These are phyloP conservation scores for Penicillium mononematosum DNA, from an alignment of 495 filamentous ascomycete genomes.

Conservation along the genomic window DNA sequence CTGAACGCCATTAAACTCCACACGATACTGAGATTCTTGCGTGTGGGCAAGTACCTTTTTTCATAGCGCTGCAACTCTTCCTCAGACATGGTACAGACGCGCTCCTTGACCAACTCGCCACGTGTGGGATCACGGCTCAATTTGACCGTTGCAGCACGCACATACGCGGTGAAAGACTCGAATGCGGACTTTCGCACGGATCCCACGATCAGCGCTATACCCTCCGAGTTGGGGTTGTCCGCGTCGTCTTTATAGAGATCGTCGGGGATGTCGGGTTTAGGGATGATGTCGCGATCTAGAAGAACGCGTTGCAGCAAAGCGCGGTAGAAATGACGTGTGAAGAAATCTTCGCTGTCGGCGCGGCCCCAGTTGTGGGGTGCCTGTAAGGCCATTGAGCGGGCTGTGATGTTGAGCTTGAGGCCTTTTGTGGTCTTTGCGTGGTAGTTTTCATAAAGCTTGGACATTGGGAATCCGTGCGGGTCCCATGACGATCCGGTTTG, in stretches of 20 bases:
- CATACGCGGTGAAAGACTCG: constrained; percentile 70
- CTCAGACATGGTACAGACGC: constrained; percentile 64
- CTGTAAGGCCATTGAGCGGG: constrained; percentile 94
- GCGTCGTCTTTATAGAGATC: constrained; percentile 36
- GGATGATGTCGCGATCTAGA: constrained; percentile 72
- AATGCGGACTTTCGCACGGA: constrained; percentile 80
- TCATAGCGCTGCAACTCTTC: constrained; percentile 73
- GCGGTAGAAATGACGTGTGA: constrained; percentile 91
- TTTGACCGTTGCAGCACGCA: constrained; percentile 75
- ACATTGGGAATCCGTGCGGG: constrained; percentile 92
- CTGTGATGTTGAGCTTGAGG: constrained; percentile 88
- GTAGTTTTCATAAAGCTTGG: constrained; percentile 63
- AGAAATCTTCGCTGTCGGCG: constrained; percentile 78
- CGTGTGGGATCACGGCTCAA: constrained; percentile 58
- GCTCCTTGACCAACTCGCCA: constrained; percentile 55
- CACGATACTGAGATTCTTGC: constrained; percentile 77
- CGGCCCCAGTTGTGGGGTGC: constrained; percentile 88
- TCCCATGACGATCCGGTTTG: constrained; percentile 64
- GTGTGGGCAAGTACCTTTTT: constrained; percentile 56
- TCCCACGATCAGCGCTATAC: constrained; percentile 79
- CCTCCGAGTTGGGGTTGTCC: constrained; percentile 30
- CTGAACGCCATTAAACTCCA: constrained; percentile 98
- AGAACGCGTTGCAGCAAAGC: constrained; percentile 88
- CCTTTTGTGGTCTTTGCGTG: constrained; percentile 53
- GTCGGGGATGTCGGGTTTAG: constrained; percentile 46